Base-by-base conservation (phyloP, 73 alveolate genomes). In the Blepharisma japonicum region DNA sequence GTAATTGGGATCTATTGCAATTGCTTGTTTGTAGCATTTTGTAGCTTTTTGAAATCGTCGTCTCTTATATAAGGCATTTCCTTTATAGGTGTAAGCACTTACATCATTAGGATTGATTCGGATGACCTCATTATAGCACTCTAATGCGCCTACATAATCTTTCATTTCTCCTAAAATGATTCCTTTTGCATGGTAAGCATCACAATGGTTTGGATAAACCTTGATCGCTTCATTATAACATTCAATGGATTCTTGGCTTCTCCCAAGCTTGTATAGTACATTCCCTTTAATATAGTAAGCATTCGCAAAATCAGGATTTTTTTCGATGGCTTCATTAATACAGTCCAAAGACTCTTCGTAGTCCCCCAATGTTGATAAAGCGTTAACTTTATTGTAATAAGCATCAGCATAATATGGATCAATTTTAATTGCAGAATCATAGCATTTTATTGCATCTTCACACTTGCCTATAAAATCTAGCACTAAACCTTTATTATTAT, bases 211-310 rank as follows among this genome's bases (percentile, higher is more conserved):
- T 0, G 68, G 83, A 56, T 83, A 87, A 6, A 83, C 79, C 2
- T 56, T 45, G 18, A 83, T 78, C 21, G 90, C 90, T 5, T 45
- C 78, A 9, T 83, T 48, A 71, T 78, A 83, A 32, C 78, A 87
- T n/a, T 78, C 53, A 20, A 61, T 61, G 11, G 74, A n/a, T 14
- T 8, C 18, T 2, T 0, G 42, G 55, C 70, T 47, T 25, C 70
- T 39, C 48, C 74, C 47, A 14, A 14, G 14, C 5, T 61, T 61
- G 23, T 61, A n/a, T 14, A 14, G 23, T 2, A 39, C 23, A 9
- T 14, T 61, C 39, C 98, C 99, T 72, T 96, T 92, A 84, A 94
- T 96, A 71, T 96, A 96, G 85, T 83, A 96, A 53, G 99, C 96
- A 83, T 86, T 94, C 5, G 98, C 98, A 84, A 92, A 90, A 77